phyloP scores from a whole-genome alignment of 345 rosid species.

The Gossypium australe region DNA sequence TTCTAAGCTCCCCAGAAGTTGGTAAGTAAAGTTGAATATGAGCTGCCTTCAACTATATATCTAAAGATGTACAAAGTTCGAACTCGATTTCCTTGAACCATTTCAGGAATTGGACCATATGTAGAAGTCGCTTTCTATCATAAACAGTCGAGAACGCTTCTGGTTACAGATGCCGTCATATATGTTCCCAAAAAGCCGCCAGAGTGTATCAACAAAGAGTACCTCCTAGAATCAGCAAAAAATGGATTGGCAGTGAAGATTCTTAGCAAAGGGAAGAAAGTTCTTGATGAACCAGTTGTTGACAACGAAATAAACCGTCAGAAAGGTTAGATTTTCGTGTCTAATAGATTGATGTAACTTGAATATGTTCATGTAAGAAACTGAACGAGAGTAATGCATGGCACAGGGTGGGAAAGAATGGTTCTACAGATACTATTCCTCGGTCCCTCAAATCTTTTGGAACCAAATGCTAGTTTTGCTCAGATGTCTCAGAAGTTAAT shows the following conservation, averaged over 20 bases:
- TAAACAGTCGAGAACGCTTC: conserved; percentile 70
- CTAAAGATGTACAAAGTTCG: neutral
- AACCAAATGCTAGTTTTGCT: conserved; percentile 87
- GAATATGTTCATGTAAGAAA: neutral
- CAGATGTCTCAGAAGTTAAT: conserved; percentile 93
- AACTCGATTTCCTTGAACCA: conserved; percentile 7
- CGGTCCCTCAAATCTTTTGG: conserved; percentile 90
- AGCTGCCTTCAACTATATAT: conserved; percentile 1
- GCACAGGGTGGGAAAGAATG: conserved; percentile 99
- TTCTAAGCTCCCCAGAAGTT: conserved; percentile 93
- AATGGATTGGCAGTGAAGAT: conserved; percentile 90
- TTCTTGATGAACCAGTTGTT: conserved; percentile 71
- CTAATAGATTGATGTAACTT: conserved; percentile 4
- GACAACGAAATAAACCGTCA: conserved; percentile 66
- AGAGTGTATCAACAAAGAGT: conserved; percentile 67
- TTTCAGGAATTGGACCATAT: conserved; percentile 84
- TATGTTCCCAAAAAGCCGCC: conserved; percentile 79
- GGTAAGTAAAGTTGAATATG: conserved; percentile 38
- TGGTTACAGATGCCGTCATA: conserved; percentile 88
- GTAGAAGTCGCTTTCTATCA: conserved; percentile 96
- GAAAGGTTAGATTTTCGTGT: conserved; percentile 45
- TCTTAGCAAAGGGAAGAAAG: conserved; percentile 87
- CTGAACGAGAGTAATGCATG: neutral
- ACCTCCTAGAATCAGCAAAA: conserved; percentile 82
- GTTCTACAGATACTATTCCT: conserved; percentile 91